Percentiles rank a stretch among this genome's conserved stretches.
phyloP scores from a whole-genome alignment of 176 grass and related monocot species.

The Carex kokanica region DNA sequence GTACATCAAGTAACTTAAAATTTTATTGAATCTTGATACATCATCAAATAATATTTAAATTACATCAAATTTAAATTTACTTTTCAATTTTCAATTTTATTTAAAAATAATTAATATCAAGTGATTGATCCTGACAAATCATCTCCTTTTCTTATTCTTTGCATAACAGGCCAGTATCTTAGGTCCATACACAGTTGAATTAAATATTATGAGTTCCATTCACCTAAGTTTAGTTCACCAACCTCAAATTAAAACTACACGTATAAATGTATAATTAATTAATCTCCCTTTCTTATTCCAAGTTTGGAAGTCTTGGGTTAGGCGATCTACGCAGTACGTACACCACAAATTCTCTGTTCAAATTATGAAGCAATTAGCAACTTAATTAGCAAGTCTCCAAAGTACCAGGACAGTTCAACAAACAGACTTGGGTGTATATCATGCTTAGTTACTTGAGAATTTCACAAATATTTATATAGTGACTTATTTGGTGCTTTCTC shows the following conservation, averaged over 20 bases:
- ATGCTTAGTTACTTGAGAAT: neutral
- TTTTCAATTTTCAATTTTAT: no score
- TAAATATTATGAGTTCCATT: neutral
- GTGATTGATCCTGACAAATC: neutral
- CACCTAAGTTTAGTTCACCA: neutral
- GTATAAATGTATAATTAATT: neutral
- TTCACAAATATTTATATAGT: neutral
- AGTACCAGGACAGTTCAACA: constrained; percentile 17
- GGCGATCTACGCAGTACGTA: constrained; percentile 3
- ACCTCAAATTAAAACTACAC: neutral
- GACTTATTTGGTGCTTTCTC: neutral
- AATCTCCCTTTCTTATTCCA: neutral
- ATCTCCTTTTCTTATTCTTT: neutral
- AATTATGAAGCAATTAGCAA: neutral
- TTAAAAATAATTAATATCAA: no score
- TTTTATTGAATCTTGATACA: no score
- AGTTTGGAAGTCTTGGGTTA: neutral
- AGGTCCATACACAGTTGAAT: neutral
- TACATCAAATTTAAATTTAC: no score
- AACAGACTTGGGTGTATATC: neutral
- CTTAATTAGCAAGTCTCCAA: neutral
- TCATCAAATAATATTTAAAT: no score
- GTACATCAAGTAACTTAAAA: no score
- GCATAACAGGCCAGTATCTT: neutral
- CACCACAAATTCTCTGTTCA: neutral